Percentiles rank a stretch among this genome's conserved stretches.
phyloP scores from a whole-genome alignment of 306 rosid genomes.

The Glycine soja region DNA sequence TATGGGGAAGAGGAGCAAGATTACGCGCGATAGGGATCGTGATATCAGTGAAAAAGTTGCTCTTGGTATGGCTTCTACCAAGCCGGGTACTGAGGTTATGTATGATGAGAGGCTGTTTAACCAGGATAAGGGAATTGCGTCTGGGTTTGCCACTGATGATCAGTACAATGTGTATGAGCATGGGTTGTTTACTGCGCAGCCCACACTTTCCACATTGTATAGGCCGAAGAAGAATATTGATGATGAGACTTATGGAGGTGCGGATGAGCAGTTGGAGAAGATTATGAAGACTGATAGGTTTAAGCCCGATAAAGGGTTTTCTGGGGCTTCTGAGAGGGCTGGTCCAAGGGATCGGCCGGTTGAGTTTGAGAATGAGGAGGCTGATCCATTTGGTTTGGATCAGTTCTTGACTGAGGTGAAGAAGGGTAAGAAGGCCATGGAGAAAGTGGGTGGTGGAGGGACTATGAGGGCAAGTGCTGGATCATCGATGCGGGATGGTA shows the following conservation, averaged over 20 bases:
- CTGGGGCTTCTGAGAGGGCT: conserved; percentile 73
- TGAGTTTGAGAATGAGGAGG: conserved; percentile 92
- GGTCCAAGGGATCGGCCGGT: conserved; percentile 83
- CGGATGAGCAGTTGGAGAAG: conserved; percentile 92
- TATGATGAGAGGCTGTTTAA: conserved; percentile 92
- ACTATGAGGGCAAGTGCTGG: conserved; percentile 94
- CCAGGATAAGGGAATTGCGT: conserved; percentile 92
- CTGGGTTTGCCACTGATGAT: conserved; percentile 92
- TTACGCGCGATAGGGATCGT: conserved; percentile 91
- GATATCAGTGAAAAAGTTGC: conserved; percentile 97
- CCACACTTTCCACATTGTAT: conserved; percentile 84
- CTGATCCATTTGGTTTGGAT: conserved; percentile 94
- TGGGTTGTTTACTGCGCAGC: conserved; percentile 85
- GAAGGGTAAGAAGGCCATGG: conserved; percentile 85
- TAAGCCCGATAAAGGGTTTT: conserved; percentile 81
- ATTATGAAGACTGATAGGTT: conserved; percentile 92
- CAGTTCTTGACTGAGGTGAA: conserved; percentile 85
- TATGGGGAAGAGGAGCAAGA: conserved; percentile 94
- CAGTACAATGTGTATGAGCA: conserved; percentile 89
- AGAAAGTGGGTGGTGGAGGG: conserved; percentile 78
- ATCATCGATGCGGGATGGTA: conserved; percentile 75
- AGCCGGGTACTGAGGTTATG: conserved; percentile 81
- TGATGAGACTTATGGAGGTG: conserved; percentile 78
- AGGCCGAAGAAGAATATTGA: conserved; percentile 90
- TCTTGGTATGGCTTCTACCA: conserved; percentile 87